Evolutionary conservation across 1,284 basidiomycete genomes (phyloP), one percentile per base, ranked within the genome.

Genomic region (Microbotryum lychnidis-dioicae): DNA sequence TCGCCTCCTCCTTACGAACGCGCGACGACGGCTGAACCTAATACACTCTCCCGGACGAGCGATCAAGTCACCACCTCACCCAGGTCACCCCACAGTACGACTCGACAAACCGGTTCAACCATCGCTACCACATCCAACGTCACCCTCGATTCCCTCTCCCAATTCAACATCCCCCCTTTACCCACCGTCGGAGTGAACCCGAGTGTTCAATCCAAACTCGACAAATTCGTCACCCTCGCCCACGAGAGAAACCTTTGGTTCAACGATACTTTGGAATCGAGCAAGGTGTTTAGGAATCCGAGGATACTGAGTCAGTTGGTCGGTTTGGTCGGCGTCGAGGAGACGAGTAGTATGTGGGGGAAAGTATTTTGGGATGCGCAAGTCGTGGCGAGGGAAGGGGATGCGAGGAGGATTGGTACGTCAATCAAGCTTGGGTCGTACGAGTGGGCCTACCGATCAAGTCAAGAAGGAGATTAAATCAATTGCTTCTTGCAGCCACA

Each of bases 231-330:
- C 62, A 73, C 77, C 6, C 81, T 91, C 60, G 74, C 77, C 73
- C 54, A 85, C 65, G 80, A 83, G 60, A 83, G 87, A n/a, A 78
- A 77, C 1, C 85, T 85, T 66, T 92, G 96, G 73, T 97, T 96
- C 78, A 97, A 97, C 74, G 89, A 91, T 73, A 88, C 88, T 1
- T 82, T 98, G 44, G 87, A 93, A 83, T 81, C 84, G 9, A 91
- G 87, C 67, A 85, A 89, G 29, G 84, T 89, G 0, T 97, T 97
- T 76, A 85, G 90, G 31, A 97, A 98, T 72, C 94, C 94, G 0
- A 89, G 96, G 73, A 83, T 97, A 14, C 94, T 94, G 74, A 80
- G 87, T 4, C 90, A 92, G 69, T 83, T 98, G 2, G 92, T 97
- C 61, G 86, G 91, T 72, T n/a, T 54, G 14, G 63, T 94, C 12